These are phyloP conservation scores for Jacaranda copaia DNA, from an alignment of 257 asterid genomes.

Conservation along the genomic window DNA sequence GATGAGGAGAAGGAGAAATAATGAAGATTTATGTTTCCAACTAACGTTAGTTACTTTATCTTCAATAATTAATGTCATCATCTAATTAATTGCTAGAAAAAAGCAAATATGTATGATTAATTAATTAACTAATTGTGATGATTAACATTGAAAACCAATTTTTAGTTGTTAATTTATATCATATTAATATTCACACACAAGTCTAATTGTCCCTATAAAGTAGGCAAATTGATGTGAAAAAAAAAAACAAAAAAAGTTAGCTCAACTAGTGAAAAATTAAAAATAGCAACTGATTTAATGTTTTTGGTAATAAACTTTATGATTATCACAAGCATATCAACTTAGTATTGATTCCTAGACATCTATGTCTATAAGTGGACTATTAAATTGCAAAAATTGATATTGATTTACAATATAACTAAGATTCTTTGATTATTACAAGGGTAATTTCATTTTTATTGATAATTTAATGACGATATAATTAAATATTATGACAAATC, in stretches of 20 bases:
- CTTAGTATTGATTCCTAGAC: too few species aligned
- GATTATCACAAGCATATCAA: background rate
- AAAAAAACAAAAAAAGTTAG: background rate
- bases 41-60: background rate
- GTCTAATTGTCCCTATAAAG: too few species aligned
- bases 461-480: too few species aligned
- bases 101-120: background rate
- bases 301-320: too few species aligned
- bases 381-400: background rate
- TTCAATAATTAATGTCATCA: background rate
- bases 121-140: background rate
- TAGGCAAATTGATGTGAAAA: too few species aligned
- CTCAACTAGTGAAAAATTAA: background rate
- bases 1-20: background rate
- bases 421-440: too few species aligned
- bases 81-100: background rate
- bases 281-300: background rate
- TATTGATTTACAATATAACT: too few species aligned
- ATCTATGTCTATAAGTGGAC: background rate
- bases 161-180: background rate
- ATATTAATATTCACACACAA: background rate
- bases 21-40: background rate
- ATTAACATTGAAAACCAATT: background rate
- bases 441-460: too few species aligned
- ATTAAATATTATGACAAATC: too few species aligned